Conservation (phyloP, 1,284 basidiomycete species). For the Coniophora puteana region DNA sequence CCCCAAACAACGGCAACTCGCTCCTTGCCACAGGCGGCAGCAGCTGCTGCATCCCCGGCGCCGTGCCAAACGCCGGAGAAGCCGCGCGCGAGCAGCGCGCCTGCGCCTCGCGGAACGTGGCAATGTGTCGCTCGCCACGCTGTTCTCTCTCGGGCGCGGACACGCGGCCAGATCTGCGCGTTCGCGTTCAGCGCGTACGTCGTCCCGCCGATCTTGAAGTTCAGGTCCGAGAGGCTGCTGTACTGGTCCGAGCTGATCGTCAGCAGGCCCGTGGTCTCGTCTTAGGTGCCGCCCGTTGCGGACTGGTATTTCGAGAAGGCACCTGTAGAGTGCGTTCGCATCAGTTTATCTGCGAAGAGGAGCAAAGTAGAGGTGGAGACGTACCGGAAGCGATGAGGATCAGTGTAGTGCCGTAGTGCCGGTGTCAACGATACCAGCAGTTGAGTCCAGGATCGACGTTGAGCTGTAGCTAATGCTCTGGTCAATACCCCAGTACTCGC, state of each 20-base stretch:
- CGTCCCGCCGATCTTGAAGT: slow-evolving; percentile 36
- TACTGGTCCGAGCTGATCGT: slow-evolving; percentile 36
- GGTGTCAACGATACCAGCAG: slow-evolving; percentile 55
- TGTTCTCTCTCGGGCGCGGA: too few species aligned
- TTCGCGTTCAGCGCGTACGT: slow-evolving; percentile 39
- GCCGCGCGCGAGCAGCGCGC: too few species aligned
- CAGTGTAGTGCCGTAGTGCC: slow-evolving; percentile 54
- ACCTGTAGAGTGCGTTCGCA: too few species aligned
- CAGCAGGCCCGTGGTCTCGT: slow-evolving; percentile 40
- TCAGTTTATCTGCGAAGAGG: too few species aligned
- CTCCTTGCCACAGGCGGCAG: too few species aligned
- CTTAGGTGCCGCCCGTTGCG: slow-evolving; percentile 50
- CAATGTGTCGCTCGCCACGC: too few species aligned
- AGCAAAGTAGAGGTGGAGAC: too few species aligned
- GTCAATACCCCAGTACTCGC: slow-evolving; percentile 52
- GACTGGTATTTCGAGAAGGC: slow-evolving; percentile 47
- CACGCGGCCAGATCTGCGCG: slow-evolving; percentile 47
- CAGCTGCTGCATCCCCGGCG: too few species aligned
- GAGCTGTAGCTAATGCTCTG: slow-evolving; percentile 44
- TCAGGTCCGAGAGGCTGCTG: slow-evolving; percentile 34
- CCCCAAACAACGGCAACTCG: too few species aligned
- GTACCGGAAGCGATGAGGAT: slow-evolving; percentile 35
- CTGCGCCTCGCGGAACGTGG: too few species aligned
- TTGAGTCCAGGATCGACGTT: slow-evolving; percentile 31
- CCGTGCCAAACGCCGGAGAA: too few species aligned